A percentile compares a stretch with the other conserved stretches of the same genome.
These are phyloP conservation scores for Penicillium fuscoglaucum DNA, from an alignment of 2,329 filamentous ascomycete species.

Conservation along the genomic window DNA sequence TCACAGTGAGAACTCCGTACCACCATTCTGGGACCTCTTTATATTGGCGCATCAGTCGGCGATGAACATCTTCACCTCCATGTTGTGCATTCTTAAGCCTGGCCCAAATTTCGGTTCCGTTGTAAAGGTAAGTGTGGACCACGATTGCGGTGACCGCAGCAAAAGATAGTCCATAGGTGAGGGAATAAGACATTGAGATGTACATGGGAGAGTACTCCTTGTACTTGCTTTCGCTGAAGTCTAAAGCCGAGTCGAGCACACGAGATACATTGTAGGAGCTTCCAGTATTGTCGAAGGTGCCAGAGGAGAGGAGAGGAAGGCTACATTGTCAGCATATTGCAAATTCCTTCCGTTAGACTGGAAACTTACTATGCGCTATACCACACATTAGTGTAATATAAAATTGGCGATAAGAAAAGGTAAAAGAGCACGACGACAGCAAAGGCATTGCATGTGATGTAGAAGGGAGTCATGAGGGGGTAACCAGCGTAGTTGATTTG, in stretches of 20 bases:
- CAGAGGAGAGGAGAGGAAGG: slow-evolving; percentile 32
- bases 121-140: slow-evolving; percentile 37
- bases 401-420: slow-evolving; percentile 49
- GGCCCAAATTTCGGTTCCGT: slow-evolving; percentile 37
- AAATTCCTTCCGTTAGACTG: background rate
- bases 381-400: slow-evolving; percentile 60
- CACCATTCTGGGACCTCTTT: slow-evolving; percentile 64
- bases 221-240: slow-evolving; percentile 40
- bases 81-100: slow-evolving; percentile 33
- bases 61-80: slow-evolving; percentile 60
- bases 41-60: slow-evolving; percentile 65
- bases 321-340: slow-evolving; percentile 12
- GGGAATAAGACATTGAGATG: slow-evolving; percentile 38
- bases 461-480: slow-evolving; percentile 38
- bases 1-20: slow-evolving; percentile 47
- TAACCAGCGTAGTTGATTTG: slow-evolving; percentile 34
- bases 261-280: slow-evolving; percentile 32
- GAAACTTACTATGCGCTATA: slow-evolving; percentile 36
- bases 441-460: slow-evolving; percentile 58
- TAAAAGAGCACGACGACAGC: slow-evolving; percentile 57
- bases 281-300: slow-evolving; percentile 37
- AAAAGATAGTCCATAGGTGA: slow-evolving; percentile 42
- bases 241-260: slow-evolving; percentile 31
- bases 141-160: slow-evolving; percentile 38
- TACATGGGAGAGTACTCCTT: slow-evolving; percentile 43